Percentiles rank a stretch among this genome's conserved stretches.
phyloP scores from a whole-genome alignment of 1,284 basidiomycete genomes.

The Ganoderma lingzhi region DNA sequence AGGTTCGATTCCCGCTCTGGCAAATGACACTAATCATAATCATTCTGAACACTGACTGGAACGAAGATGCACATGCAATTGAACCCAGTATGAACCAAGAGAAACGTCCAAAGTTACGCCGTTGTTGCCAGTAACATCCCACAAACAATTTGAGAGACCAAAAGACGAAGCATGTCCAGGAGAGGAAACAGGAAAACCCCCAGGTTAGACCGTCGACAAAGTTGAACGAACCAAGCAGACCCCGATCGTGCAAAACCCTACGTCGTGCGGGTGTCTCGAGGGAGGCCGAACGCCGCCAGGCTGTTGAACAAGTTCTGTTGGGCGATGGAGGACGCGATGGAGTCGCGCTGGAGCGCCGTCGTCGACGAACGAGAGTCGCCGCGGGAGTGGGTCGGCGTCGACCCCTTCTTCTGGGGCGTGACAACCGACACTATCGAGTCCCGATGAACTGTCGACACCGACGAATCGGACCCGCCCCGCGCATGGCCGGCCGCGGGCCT shows the following conservation, averaged over 20 bases:
- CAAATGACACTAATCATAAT: not conserved
- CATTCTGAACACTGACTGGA: too few species aligned
- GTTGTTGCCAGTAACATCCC: not conserved
- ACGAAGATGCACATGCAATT: too few species aligned
- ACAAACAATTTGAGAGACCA: not conserved
- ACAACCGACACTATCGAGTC: not conserved
- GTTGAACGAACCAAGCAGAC: not conserved
- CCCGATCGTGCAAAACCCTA: not conserved
- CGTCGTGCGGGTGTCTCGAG: not conserved
- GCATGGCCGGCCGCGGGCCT: not conserved
- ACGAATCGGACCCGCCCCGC: not conserved
- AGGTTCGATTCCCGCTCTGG: too few species aligned
- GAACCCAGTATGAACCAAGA: too few species aligned
- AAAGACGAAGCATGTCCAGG: not conserved
- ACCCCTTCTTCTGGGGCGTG: not conserved
- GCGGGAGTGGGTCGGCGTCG: not conserved
- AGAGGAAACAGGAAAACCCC: not conserved
- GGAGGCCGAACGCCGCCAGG: not conserved
- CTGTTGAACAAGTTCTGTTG: slow-evolving; percentile 1
- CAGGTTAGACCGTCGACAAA: not conserved
- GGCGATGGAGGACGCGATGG: not conserved
- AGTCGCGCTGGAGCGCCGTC: not conserved
- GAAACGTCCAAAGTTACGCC: not conserved
- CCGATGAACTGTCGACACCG: not conserved
- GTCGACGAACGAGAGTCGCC: not conserved